Percentiles rank a stretch among this genome's conserved stretches.
Conservation (phyloP, 352 stramenopile genomes). For the Labyrinthula sp. region DNA sequence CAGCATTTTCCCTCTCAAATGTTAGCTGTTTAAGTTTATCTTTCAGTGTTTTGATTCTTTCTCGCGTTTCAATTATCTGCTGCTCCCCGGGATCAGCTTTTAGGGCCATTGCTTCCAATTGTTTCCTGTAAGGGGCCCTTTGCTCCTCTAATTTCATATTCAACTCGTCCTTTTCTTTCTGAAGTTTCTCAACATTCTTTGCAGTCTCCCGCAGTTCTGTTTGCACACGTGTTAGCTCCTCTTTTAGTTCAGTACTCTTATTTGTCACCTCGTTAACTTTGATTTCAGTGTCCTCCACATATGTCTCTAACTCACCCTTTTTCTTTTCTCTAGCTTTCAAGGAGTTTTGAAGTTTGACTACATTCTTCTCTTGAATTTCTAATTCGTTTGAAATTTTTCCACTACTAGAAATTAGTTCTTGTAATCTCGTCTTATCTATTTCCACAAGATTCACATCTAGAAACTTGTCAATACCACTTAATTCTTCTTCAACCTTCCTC, state of each 20-base stretch:
- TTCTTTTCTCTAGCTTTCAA: neutral
- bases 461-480: conserved; percentile 7
- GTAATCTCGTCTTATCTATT: conserved; percentile 21
- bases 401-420: conserved; percentile 18
- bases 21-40: no score
- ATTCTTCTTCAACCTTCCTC: conserved; percentile 19
- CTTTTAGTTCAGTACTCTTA: conserved; percentile 39
- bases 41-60: no score
- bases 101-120: no score
- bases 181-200: conserved; percentile 38
- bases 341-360: conserved; percentile 5
- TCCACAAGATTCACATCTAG: neutral
- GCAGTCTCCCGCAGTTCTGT: no score
- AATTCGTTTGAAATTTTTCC: no score
- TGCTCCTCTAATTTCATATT: conserved; percentile 38
- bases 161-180: conserved; percentile 41
- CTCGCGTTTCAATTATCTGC: no score
- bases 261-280: conserved; percentile 44
- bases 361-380: conserved; percentile 5
- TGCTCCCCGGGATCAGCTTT: no score
- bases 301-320: conserved; percentile 33
- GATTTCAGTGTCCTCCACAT: conserved; percentile 41
- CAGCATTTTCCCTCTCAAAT: no score
- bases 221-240: conserved; percentile 37
- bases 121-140: no score